phyloP scores from a whole-genome alignment of 2,329 filamentous ascomycete species.

The Monilinia vaccinii-corymbosi region DNA sequence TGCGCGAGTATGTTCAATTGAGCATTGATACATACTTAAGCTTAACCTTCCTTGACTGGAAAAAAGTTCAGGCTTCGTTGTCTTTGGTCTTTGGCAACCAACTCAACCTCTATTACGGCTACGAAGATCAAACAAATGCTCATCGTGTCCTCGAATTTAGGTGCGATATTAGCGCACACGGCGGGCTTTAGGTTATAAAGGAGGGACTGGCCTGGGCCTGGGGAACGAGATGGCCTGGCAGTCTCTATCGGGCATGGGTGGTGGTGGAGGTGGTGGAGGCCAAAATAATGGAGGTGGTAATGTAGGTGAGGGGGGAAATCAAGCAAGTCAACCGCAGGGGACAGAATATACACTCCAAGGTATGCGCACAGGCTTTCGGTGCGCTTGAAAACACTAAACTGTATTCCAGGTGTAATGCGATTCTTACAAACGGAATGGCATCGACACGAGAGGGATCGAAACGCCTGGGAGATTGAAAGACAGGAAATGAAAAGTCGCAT shows the following conservation, averaged over 20 bases:
- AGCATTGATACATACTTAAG: no score
- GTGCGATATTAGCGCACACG: constrained; percentile 13
- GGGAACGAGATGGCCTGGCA: constrained; percentile 57
- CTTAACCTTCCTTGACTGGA: not conserved
- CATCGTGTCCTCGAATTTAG: constrained; percentile 9
- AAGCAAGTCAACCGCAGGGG: constrained; percentile 42
- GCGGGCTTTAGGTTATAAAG: constrained; percentile 10
- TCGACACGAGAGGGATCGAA: constrained; percentile 91
- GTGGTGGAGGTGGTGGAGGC: constrained; percentile 23
- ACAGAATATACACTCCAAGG: constrained; percentile 68
- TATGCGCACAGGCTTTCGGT: constrained; percentile 27
- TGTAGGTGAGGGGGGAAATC: constrained; percentile 20
- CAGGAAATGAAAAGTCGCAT: constrained; percentile 99
- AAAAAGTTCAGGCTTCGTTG: constrained; percentile 13
- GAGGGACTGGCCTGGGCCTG: constrained; percentile 13
- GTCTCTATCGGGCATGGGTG: constrained; percentile 47
- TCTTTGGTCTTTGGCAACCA: constrained; percentile 11
- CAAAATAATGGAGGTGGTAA: constrained; percentile 25
- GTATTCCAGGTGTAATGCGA: constrained; percentile 88
- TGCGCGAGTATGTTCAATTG: constrained; percentile 9
- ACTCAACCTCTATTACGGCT: constrained; percentile 15
- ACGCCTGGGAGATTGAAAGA: constrained; percentile 97
- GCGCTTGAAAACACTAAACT: not conserved
- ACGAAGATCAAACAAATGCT: constrained; percentile 18
- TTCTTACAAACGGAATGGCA: constrained; percentile 99